Evolutionary conservation across 257 asterid species (phyloP), one percentile per base, ranked within the genome.

Genomic region (Cordia subcordata): DNA sequence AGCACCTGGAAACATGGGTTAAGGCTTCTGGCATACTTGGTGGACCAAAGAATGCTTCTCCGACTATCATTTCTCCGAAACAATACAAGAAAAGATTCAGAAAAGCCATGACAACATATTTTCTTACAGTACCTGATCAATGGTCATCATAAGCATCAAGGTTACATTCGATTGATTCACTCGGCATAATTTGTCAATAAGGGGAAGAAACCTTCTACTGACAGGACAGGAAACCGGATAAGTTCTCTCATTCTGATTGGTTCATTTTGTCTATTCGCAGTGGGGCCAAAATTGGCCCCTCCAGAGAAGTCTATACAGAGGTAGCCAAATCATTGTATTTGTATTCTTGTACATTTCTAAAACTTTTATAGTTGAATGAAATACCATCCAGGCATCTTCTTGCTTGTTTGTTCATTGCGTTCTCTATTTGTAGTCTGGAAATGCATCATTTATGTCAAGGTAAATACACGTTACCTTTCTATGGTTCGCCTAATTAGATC

Each of bases 1-100:
- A 93, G 82, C 99, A 86, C 44, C 61, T 89, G 81, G 99, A 93
- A 89, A 87, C 95, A 23, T 89, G 97, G 96, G 96, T 87, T 15
- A 87, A 89, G 70, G 88, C 96, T 0, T 79, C 96, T 11, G 99
- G 99, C 12, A 87, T 89, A 38, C 86, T 89, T 11, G 99, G 99
- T 46, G 96, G 97, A 12, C 96, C 90, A 2, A 93, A 70, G 67
- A 87, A 87, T 60, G 90, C 85, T 57, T 79, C 99, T n/a, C 99
- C 99, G 16, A 89, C 97, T 0, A 82, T 93, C 16, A 59, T 93
- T 58, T 93, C 96, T n/a, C 99, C 99, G 0, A 83, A 73, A 58
- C 95, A 93, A 65, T 93, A 93, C 81, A 93, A 89, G 88, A 93
- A 82, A 75, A 81, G 96, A 61, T 93, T 93, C 77, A 87, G 99